Percentiles rank a stretch among this genome's conserved stretches.
Evolutionary conservation across 2,329 filamentous ascomycete species (phyloP).

Genomic region (Calonectria multiphialidica): DNA sequence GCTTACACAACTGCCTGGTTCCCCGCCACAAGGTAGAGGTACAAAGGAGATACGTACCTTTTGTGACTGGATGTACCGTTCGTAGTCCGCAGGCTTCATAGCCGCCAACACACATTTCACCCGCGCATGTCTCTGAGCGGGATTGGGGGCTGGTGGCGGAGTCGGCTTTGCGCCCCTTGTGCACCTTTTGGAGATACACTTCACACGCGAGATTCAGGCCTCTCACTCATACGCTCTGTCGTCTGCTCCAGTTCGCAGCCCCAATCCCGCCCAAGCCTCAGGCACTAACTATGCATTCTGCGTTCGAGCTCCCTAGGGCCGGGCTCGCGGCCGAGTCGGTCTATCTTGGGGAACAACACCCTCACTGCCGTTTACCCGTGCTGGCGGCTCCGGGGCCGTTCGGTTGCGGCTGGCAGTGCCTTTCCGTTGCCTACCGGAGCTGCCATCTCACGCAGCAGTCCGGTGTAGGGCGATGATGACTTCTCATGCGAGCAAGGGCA

Average conservation of each 20-base stretch:
- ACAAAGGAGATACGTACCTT: background rate
- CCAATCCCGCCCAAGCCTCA: background rate
- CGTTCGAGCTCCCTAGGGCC: background rate
- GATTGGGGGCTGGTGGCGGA: conserved; percentile 16
- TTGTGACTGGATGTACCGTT: conserved; percentile 16
- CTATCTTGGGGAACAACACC: background rate
- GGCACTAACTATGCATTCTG: background rate
- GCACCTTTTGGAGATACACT: background rate
- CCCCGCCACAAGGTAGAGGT: conserved; percentile 4
- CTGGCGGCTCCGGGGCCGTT: conserved; percentile 18
- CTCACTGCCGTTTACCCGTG: conserved; percentile 9
- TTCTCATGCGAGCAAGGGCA: background rate
- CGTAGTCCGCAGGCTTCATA: background rate
- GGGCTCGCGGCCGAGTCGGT: conserved; percentile 9
- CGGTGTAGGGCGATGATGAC: conserved; percentile 2
- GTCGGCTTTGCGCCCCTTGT: background rate
- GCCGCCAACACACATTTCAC: background rate
- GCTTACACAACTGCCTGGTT: background rate
- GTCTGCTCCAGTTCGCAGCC: too few relatives aligned
- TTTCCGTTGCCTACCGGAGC: conserved; percentile 22
- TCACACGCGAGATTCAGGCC: background rate
- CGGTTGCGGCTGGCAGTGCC: conserved; percentile 22
- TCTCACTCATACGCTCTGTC: background rate
- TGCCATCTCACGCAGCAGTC: conserved; percentile 1
- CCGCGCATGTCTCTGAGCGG: background rate